Evolutionary conservation across 306 rosid species (phyloP).

Genomic region (Comarum palustre): DNA sequence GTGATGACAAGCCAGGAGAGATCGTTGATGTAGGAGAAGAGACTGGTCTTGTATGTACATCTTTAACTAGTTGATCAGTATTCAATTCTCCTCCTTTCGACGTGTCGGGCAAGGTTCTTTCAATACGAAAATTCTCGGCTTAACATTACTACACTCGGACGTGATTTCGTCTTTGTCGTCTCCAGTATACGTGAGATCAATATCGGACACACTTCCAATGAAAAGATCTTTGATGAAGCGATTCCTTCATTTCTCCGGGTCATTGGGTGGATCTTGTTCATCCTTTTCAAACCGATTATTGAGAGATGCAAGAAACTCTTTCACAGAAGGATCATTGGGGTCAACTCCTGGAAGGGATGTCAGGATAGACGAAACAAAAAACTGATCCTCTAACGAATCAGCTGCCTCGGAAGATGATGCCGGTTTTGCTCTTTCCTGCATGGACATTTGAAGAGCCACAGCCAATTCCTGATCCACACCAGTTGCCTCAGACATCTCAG

Average conservation of each 20-base stretch:
- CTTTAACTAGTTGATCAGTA: no score
- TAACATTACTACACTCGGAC: no score
- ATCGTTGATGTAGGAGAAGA: no score
- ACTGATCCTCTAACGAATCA: constrained; percentile 32
- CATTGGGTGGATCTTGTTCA: constrained; percentile 26
- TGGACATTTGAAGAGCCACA: constrained; percentile 40
- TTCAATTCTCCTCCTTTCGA: no score
- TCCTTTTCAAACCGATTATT: constrained; percentile 27
- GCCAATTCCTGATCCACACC: constrained; percentile 34
- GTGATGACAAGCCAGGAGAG: no score
- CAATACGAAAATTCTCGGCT: no score
- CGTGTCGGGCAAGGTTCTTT: no score
- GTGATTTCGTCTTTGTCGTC: constrained; percentile 19
- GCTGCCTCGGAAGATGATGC: constrained; percentile 17
- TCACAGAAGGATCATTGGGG: constrained; percentile 42
- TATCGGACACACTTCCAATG: constrained; percentile 16
- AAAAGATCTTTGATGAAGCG: background rate
- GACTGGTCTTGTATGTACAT: no score
- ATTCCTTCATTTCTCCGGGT: constrained; percentile 26
- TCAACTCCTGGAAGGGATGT: constrained; percentile 45
- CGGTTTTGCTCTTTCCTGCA: constrained; percentile 27
- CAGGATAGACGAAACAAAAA: constrained; percentile 34
- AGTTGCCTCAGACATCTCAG: constrained; percentile 34
- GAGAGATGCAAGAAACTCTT: constrained; percentile 35
- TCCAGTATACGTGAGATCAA: constrained; percentile 28